These are phyloP conservation scores for Mucor racemosus DNA, from an alignment of 371 early-diverging fungal genomes.

Conservation along the genomic window DNA sequence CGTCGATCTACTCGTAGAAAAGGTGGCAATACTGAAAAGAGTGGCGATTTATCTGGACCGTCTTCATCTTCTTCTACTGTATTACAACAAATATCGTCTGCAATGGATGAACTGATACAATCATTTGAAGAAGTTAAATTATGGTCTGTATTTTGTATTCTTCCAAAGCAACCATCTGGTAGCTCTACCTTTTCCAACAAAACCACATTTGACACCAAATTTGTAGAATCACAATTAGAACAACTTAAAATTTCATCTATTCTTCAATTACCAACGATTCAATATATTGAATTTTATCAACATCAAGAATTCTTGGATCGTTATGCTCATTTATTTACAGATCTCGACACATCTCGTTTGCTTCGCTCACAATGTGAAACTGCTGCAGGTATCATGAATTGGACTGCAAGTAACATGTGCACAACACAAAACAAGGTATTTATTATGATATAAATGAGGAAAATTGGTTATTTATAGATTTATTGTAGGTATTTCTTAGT, in stretches of 20 bases:
- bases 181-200: slow-evolving; percentile 14
- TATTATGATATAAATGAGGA: not conserved
- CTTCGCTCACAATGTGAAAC: slow-evolving; percentile 62
- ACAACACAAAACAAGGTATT: slow-evolving; percentile 67
- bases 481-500: slow-evolving; percentile 68
- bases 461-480: slow-evolving; percentile 4
- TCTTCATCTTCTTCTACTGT: slow-evolving; percentile 15
- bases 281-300: slow-evolving; percentile 62
- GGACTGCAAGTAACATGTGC: slow-evolving; percentile 68
- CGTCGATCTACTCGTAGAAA: slow-evolving; percentile 35
- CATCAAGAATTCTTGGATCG: slow-evolving; percentile 75
- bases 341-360: slow-evolving; percentile 46
- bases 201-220: slow-evolving; percentile 60
- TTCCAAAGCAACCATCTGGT: slow-evolving; percentile 66
- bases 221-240: slow-evolving; percentile 63
- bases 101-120: slow-evolving; percentile 78
- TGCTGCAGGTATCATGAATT: slow-evolving; percentile 64
- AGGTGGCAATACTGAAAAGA: slow-evolving; percentile 23
- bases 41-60: slow-evolving; percentile 11
- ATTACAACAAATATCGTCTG: slow-evolving; percentile 71
- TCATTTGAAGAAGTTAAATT: slow-evolving; percentile 82
- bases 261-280: slow-evolving; percentile 45
- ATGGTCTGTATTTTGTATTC: slow-evolving; percentile 87
- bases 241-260: slow-evolving; percentile 58
- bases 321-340: slow-evolving; percentile 57